Conservation (phyloP, 1,284 basidiomycete genomes). For the Wallemia mellicola region DNA sequence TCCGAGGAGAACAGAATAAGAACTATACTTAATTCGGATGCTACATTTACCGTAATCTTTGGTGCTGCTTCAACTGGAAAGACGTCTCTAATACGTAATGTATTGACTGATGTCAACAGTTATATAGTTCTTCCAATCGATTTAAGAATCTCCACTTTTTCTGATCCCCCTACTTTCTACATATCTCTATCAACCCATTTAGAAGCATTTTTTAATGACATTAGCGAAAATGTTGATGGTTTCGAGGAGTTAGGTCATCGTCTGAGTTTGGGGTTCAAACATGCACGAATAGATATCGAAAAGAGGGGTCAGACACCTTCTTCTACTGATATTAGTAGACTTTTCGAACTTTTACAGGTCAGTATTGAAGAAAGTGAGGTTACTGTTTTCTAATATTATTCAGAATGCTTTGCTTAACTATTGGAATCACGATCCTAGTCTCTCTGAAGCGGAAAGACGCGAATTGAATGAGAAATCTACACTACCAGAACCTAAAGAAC, state of each 20-base stretch:
- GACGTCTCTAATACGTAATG: constrained; percentile 44
- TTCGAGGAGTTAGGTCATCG: constrained; percentile 34
- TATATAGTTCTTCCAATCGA: constrained; percentile 59
- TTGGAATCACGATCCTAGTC: constrained; percentile 29
- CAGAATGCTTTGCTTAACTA: constrained; percentile 40
- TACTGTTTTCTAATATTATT: no score
- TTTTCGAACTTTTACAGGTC: constrained; percentile 63
- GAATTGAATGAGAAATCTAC: constrained; percentile 10
- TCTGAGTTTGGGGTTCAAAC: constrained; percentile 48
- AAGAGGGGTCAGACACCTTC: constrained; percentile 23
- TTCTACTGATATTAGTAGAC: constrained; percentile 44
- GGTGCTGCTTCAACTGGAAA: constrained; percentile 36
- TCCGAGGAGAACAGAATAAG: constrained; percentile 33
- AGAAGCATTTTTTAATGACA: constrained; percentile 40
- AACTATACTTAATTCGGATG: constrained; percentile 31
- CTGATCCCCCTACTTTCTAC: constrained; percentile 42
- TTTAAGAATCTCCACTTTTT: constrained; percentile 48
- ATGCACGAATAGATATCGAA: constrained; percentile 39
- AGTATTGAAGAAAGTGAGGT: no score
- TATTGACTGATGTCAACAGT: constrained; percentile 24
- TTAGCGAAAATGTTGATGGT: constrained; percentile 29
- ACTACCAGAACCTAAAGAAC: constrained; percentile 15
- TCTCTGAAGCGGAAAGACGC: constrained; percentile 9
- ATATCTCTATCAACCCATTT: constrained; percentile 41
- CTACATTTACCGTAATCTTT: constrained; percentile 45